These are phyloP conservation scores for Zygosaccharomyces gambellarensis DNA, from an alignment of 805 yeast genomes.

Conservation along the genomic window DNA sequence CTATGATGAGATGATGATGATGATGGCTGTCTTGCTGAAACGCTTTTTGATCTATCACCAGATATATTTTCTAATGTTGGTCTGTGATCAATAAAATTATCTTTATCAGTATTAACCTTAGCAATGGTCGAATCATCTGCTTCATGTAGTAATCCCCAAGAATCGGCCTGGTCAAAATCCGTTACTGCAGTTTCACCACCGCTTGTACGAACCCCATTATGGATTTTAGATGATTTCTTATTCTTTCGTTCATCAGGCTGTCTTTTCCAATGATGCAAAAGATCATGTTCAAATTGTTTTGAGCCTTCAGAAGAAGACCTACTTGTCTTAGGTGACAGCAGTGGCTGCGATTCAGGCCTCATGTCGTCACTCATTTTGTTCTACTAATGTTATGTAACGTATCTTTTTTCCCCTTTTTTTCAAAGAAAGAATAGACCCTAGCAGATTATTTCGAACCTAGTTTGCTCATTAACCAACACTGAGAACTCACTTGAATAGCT, in stretches of 20 bases:
- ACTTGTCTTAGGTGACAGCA: slow-evolving; percentile 14
- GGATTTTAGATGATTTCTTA: neutral
- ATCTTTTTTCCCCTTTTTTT: neutral
- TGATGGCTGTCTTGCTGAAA: slow-evolving; percentile 2
- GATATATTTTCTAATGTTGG: slow-evolving; percentile 15
- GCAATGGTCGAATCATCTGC: slow-evolving; percentile 16
- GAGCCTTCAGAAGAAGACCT: slow-evolving; percentile 12
- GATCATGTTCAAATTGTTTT: slow-evolving; percentile 2
- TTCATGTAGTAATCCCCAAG: slow-evolving; percentile 34
- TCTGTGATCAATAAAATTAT: slow-evolving; percentile 27
- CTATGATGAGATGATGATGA: slow-evolving; percentile 6
- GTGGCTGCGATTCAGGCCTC: slow-evolving; percentile 7
- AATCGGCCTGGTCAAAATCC: slow-evolving; percentile 33
- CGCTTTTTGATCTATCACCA: slow-evolving; percentile 12
- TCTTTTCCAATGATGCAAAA: slow-evolving; percentile 1
- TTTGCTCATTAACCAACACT: slow-evolving; percentile 1
- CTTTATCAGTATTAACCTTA: slow-evolving; percentile 10
- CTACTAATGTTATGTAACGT: neutral
- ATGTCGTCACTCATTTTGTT: neutral
- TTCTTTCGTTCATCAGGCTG: neutral
- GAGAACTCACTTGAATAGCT: neutral
- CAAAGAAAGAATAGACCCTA: neutral
- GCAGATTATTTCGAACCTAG: neutral
- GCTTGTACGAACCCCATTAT: slow-evolving; percentile 3
- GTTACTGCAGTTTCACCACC: slow-evolving; percentile 12